phyloP scores from a whole-genome alignment of 1,284 basidiomycete genomes.

The Exsudoporus floridanus region DNA sequence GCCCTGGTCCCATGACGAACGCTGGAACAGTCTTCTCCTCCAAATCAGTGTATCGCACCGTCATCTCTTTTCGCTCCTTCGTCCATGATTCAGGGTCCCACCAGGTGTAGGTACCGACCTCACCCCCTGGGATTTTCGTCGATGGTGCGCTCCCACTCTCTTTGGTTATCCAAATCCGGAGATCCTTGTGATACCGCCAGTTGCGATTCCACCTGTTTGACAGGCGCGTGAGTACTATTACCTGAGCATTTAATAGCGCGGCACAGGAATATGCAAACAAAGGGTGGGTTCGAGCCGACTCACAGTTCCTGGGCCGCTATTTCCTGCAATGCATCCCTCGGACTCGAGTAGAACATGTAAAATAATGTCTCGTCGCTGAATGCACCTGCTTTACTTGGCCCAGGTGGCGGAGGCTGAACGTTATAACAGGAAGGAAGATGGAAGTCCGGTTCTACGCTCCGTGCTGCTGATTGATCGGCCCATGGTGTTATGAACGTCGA shows the following conservation, averaged over 20 bases:
- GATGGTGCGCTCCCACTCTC: conserved; percentile 81
- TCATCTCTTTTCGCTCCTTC: conserved; percentile 85
- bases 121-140: conserved; percentile 86
- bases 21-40: conserved; percentile 80
- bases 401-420: conserved; percentile 88
- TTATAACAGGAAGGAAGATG: conserved; percentile 92
- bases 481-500: conserved; percentile 96
- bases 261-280: conserved; percentile 2
- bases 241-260: not conserved
- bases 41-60: conserved; percentile 80
- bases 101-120: conserved; percentile 87
- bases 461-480: conserved; percentile 85
- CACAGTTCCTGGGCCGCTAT: conserved; percentile 94
- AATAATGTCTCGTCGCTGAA: conserved; percentile 98
- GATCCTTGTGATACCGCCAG: conserved; percentile 97
- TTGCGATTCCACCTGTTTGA: conserved; percentile 83
- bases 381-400: conserved; percentile 81
- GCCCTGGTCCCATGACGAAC: conserved; percentile 54
- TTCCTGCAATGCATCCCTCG: conserved; percentile 92
- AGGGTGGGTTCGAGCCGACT: conserved; percentile 35
- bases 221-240: conserved; percentile 7
- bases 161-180: conserved; percentile 94
- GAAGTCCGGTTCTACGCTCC: conserved; percentile 87
- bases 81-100: conserved; percentile 91
- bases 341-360: conserved; percentile 98